Percentiles rank a stretch among this genome's conserved stretches.
Conservation (phyloP, 176 grass and related monocot species). For the Rhipidocladum racemiflorum region DNA sequence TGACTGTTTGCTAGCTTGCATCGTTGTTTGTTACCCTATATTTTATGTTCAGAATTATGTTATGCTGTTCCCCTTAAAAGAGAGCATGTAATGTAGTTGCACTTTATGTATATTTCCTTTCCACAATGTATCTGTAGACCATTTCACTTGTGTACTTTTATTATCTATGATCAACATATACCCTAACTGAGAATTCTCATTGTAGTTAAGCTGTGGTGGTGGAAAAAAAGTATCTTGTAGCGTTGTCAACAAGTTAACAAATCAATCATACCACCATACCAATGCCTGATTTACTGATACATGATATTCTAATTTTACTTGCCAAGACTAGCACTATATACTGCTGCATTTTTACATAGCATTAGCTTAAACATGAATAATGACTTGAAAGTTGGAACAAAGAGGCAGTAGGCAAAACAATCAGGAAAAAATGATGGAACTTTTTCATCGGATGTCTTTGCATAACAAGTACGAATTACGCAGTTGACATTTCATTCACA, state of each 20-base stretch:
- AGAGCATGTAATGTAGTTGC: background rate
- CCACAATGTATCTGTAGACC: background rate
- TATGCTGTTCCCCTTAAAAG: background rate
- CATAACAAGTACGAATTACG: background rate
- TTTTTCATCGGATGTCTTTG: background rate
- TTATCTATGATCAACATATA: background rate
- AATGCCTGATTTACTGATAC: too few relatives aligned
- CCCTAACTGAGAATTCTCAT: background rate
- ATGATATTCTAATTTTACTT: too few relatives aligned
- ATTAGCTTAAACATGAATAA: background rate
- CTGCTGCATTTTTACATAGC: too few relatives aligned
- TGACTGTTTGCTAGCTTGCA: background rate
- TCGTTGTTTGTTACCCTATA: background rate
- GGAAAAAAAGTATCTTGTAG: too few relatives aligned
- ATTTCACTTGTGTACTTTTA: background rate
- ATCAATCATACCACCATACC: too few relatives aligned
- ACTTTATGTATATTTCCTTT: background rate
- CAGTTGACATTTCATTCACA: background rate
- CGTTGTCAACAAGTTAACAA: too few relatives aligned
- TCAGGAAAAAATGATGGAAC: background rate
- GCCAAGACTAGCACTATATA: too few relatives aligned
- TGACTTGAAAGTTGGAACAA: background rate
- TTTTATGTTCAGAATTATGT: background rate
- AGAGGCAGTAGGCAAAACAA: background rate
- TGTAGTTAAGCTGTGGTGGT: too few relatives aligned